Base-by-base conservation (phyloP, 495 filamentous ascomycete species). In the Lasiosphaeria miniovina region DNA sequence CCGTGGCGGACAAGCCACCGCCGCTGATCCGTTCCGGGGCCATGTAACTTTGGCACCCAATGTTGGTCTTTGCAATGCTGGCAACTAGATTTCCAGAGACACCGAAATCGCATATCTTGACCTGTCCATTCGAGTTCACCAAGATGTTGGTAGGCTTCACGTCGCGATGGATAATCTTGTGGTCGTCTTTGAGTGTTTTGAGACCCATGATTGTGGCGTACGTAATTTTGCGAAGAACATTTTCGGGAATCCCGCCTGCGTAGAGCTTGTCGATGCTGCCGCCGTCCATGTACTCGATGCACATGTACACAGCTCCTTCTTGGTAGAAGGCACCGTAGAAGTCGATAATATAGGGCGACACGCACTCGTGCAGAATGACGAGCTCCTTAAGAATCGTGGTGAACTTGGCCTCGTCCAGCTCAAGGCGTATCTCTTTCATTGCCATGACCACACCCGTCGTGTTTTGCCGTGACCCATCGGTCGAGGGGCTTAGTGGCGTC, bases 271-370 rank as follows among this genome's bases (percentile, higher is more conserved):
- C 94, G 66, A 98, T 91, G 43, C 92, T 96, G n/a, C 94, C 94
- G 55, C 95, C 94, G 74, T 99, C 92, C 94, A 99, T 99, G 70
- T 89, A 96, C 71, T 99, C 94, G 71, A 99, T 95, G 75, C 94
- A 99, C 73, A 99, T 98, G 71, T 98, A 99, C 5, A 99, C 94
- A 1, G 94, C 93, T 24, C 94, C 94, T 77, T 99, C 94, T 73
- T 99, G 94, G 78, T 96, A 99, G 74, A 99, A 99, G 3, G 94
- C 94, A 7, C 94, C 94, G 71, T 96, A 99, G 68, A 99, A 99
- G 68, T 98, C 93, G 68, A 99, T 90, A 61, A 99, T 96, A 70
- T 91, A 96, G 0, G 94, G 95, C 4, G 91, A 96, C 15, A 92
- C 77, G 68, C 94, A 99, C 55, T 93, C 90, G 74, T 99, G 94